Percentiles rank a stretch among this genome's conserved stretches.
These are phyloP conservation scores for Rhodotorula glutinis DNA, from an alignment of 1,284 basidiomycete species.

Conservation along the genomic window DNA sequence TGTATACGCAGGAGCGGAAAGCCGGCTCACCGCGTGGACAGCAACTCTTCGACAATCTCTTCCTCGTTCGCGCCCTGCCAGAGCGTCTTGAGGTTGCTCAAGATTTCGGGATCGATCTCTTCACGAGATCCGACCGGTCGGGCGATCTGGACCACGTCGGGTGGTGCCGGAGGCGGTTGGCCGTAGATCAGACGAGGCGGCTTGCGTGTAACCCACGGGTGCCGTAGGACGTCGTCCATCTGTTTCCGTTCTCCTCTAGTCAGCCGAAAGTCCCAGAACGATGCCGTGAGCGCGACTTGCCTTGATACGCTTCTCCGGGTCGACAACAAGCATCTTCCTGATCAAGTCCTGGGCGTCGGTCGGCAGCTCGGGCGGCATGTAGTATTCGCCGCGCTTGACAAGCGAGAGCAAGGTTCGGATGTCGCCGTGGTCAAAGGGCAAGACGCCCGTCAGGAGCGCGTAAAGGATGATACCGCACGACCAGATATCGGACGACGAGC, in stretches of 20 bases:
- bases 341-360: constrained; percentile 77
- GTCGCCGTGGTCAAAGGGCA: constrained; percentile 91
- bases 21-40: constrained; percentile 51
- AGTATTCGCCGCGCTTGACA: constrained; percentile 76
- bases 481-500: constrained; percentile 91
- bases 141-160: constrained; percentile 66
- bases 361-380: constrained; percentile 77
- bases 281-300: constrained; percentile 54
- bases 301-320: constrained; percentile 77
- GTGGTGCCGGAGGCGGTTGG: constrained; percentile 60
- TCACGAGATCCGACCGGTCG: constrained; percentile 60
- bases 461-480: constrained; percentile 96
- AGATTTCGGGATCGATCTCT: constrained; percentile 82
- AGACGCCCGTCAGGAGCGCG: constrained; percentile 79
- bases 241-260: constrained; percentile 45
- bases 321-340: constrained; percentile 78
- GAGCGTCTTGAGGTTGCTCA: constrained; percentile 83
- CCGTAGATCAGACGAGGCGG: constrained; percentile 56
- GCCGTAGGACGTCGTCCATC: constrained; percentile 77
- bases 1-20: background rate
- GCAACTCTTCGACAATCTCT: constrained; percentile 66
- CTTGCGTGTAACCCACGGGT: constrained; percentile 81
- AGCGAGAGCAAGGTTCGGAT: constrained; percentile 73
- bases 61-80: constrained; percentile 76
- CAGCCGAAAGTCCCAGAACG: background rate